Base-by-base conservation (phyloP, 306 rosid species). In the Rosa chinensis region DNA sequence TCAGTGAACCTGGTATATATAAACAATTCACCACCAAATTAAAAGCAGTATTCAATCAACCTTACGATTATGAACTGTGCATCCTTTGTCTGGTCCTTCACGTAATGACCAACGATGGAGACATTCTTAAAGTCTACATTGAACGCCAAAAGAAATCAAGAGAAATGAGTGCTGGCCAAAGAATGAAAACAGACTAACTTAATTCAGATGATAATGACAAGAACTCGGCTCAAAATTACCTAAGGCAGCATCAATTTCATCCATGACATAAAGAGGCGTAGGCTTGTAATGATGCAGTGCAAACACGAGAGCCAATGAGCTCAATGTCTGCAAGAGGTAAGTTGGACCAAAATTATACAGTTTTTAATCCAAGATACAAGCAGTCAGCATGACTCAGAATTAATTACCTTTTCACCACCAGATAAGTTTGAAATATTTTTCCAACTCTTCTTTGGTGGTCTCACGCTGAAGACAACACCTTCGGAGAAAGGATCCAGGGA, bases 361-460 rank as follows among this genome's bases (percentile, higher is more conserved):
- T 55, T 70, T 59, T 23, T 35, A 80, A 40, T 52, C 73, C 69
- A 63, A 35, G 16, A 50, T 72, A 70, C 25, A 45, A 43, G 5
- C 4, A 17, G 77, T 32, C 52, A 74, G 47, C 32, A 25, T 58
- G 17, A 25, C 48, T 66, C 13, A 39, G 17, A 64, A 49, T 70
- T 47, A 64, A 49, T 70, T 47, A 95, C 97, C 99, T 95, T 95
- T 90, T 95, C 99, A 56, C 99, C 99, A 21, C 99, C 99, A 8
- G 98, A 95, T 86, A 95, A 89, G 79, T 95, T 95, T 14, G 97
- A 97, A 70, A 94, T 92, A 83, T 92, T 91, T 88, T 94, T 94
- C 99, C 99, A 94, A 83, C 99, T 94, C 90, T 91, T 94, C 90
- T 92, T 91, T 43, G 99, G 99, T 10, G 99, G 97, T 79, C 99